Evolutionary conservation across 352 stramenopile genomes (phyloP), one percentile per base, ranked within the genome.

Genomic region (Globisporangium rhizosaccharum): DNA sequence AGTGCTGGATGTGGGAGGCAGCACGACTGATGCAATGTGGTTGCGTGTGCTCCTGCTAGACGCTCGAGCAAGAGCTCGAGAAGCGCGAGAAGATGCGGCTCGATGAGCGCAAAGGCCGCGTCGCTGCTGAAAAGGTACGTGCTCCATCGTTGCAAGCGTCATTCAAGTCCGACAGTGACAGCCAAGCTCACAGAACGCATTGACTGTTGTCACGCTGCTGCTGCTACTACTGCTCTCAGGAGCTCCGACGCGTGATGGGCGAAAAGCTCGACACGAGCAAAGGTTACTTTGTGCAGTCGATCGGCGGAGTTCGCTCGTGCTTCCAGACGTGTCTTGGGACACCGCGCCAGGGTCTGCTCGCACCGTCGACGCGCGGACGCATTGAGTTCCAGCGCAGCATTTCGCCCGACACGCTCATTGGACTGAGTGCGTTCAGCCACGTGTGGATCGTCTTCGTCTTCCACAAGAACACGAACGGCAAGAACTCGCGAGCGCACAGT

Each of bases 381-480:
- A 86, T 96, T 49, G 71, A 74, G 15, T 92, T 96, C 56, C 69
- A 92, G 41, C 84, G 89, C 36, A 89, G 59, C 66, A 76, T 96
- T 25, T 90, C 88, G 20, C 81, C 85, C 0, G 82, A 90, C 36
- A 80, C 85, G 15, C 72, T 96, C 23, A 61, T 80, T 49, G 83
- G 80, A 14, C 60, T 96, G 17, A 70, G 85, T 23, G 56, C 76
- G 8, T 96, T 95, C 49, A 95, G 79, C 48, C 85, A 96, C 49
- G 68, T 92, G n/a, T 96, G 88, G 88, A 79, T 96, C 45, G 54
- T 94, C 6, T 96, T 96, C 52, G 77, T 94, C 12, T 96, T 96
- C 56, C 85, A 96, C 57, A 71, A 86, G 63, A 96, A 96, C 63
- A 96, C 88, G 12, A 96, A 96, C 62, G 72, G 87, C 53, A 92